Evolutionary conservation across 805 yeast species (phyloP), one percentile per base, ranked within the genome.

Genomic region (Candida berthetii): DNA sequence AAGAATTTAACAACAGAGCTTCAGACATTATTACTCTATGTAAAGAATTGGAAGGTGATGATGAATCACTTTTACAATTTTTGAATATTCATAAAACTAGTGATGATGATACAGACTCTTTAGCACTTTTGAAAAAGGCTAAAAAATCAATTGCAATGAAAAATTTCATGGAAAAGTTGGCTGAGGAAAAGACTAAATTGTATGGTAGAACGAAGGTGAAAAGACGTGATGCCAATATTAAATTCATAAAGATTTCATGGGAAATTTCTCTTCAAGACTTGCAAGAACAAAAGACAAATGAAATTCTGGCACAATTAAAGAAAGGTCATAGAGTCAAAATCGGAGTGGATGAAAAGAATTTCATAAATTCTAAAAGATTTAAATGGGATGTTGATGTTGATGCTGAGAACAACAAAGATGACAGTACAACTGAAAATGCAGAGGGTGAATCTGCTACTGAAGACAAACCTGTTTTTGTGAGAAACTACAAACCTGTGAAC

Each of bases 241-340:
- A 78, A 48, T 59, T 68, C 27, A 58, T 79, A 28, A 69, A 70
- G 35, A 55, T 79, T 3, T 68, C 78, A 10, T 79, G 84, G 84
- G 69, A 72, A 37, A 78, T 78, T 17, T 69, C 72, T n/a, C 56
- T 61, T 28, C 68, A 71, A 34, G 85, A 79, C 55, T 59, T 79
- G 42, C 55, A 52, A 22, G 68, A 71, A 31, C 85, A 79, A 45
- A 79, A 79, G 52, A 60, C 62, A 13, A 65, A 66, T 41, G 85
- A 79, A 49, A 71, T 79, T 15, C 51, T 59, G 32, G 54, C 60
- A 3, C 69, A 74, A 16, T 47, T 76, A 43, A 60, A 62, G 31
- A 74, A 69, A 43, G 78, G 75, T 5, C 54, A 54, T 37, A 65
- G 61, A 32, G 65, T 74, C 6, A 61, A 63, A 16, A 52, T 72